Percentiles rank a stretch among this genome's conserved stretches.
Evolutionary conservation across 805 yeast genomes (phyloP).

Genomic region (Torulaspora franciscae): DNA sequence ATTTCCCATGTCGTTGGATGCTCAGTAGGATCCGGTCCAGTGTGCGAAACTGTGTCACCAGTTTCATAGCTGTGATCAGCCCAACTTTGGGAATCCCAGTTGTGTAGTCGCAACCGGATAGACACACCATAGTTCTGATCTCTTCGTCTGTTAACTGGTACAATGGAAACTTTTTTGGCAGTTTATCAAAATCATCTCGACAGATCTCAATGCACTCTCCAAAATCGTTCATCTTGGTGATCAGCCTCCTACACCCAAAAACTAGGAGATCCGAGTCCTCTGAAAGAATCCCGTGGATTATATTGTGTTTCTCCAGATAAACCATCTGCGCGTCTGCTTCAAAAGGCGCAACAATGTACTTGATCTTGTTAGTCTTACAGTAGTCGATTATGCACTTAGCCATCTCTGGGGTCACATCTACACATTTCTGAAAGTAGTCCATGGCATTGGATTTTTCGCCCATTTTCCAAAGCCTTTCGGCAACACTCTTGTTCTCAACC

Average conservation of each 20-base stretch:
- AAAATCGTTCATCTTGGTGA: conserved; percentile 75
- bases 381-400: conserved; percentile 79
- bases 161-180: conserved; percentile 48
- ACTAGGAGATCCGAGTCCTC: conserved; percentile 92
- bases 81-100: conserved; percentile 82
- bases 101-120: conserved; percentile 97
- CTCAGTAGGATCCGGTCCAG: conserved; percentile 54
- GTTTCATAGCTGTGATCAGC: conserved; percentile 61
- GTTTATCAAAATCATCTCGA: conserved; percentile 47
- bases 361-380: conserved; percentile 52
- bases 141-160: conserved; percentile 50
- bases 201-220: conserved; percentile 67
- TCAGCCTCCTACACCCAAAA: conserved; percentile 72
- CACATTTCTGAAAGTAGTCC: conserved; percentile 68
- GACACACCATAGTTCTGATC: conserved; percentile 69
- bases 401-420: conserved; percentile 86
- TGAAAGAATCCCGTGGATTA: conserved; percentile 80
- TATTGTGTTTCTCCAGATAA: conserved; percentile 66
- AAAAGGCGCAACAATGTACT: conserved; percentile 90
- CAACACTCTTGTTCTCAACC: conserved; percentile 52
- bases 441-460: conserved; percentile 61
- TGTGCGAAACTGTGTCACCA: conserved; percentile 48
- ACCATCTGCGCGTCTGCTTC: conserved; percentile 99
- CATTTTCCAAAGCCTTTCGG: conserved; percentile 43
- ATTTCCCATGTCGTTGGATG: conserved; percentile 57